Base-by-base conservation (phyloP, 139 green algal species). In the Penium margaritaceum region DNA sequence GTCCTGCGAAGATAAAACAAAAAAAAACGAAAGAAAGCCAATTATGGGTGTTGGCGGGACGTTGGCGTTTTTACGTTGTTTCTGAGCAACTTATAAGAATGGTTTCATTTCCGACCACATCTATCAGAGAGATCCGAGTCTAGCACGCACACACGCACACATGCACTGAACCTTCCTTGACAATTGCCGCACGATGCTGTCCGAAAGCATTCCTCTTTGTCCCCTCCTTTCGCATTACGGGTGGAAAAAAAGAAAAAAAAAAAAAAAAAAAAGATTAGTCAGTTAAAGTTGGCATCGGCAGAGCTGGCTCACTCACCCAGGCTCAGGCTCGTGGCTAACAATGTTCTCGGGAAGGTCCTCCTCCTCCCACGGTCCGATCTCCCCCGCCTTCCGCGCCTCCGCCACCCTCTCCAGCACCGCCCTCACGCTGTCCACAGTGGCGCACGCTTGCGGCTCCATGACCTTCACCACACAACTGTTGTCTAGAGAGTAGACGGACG, bases 381-480 rank as follows among this genome's bases (percentile, higher is more conserved):
- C 6, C 81, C 73, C 37, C 3, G 37, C 39, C 0, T 66, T 74
- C n/a, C n/a, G n/a, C n/a, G n/a, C n/a, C n/a, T n/a, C n/a, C n/a
- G n/a, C n/a, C 19, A 92, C 89, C 0, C 67, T 55, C 35, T 77
- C 57, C 46, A 92, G 53, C 38, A 91, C 87, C 24, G 17, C 61
- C 37, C 32, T 24, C 35, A 85, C 47, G 30, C 76, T 39, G 24
- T 64, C 81, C 68, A 83, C 80, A 5, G 60, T 83, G 39, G 39
- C 29, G 36, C 43, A 58, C 2, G 57, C 74, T 21, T 67, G 46
- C 55, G 87, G 83, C 39, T 76, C 68, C 46, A 83, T 46, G 32
- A 53, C 36, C 43, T 80, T 80, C 63, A 94, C 74, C 14, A 90
- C 79, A 61, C 85, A 91, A 24, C 67, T 87, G 43, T 69, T 60